Evolutionary conservation across 2,329 filamentous ascomycete genomes (phyloP).

Genomic region (Pyrenochaeta sp.): DNA sequence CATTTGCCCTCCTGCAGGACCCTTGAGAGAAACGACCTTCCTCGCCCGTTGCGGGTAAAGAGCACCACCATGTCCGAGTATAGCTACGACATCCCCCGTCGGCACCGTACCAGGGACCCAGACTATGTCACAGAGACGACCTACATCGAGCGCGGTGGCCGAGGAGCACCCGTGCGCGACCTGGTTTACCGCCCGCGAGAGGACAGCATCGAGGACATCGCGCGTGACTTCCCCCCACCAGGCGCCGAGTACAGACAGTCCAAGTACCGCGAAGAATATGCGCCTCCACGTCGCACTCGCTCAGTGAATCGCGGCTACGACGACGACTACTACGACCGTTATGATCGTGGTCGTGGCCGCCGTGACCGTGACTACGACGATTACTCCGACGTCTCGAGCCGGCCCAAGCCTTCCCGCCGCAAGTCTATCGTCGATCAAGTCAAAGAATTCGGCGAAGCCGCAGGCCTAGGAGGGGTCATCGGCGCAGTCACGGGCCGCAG

Average conservation of each 20-base stretch:
- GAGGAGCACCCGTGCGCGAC: conserved; percentile 54
- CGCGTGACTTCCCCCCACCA: conserved; percentile 82
- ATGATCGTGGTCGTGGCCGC: conserved; percentile 50
- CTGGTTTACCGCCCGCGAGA: conserved; percentile 68
- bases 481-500: conserved; percentile 62
- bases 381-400: conserved; percentile 54
- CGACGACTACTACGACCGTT: conserved; percentile 53
- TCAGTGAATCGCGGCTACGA: conserved; percentile 70
- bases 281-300: conserved; percentile 67
- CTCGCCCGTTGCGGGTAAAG: conserved; percentile 20
- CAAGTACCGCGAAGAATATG: conserved; percentile 59
- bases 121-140: conserved; percentile 61
- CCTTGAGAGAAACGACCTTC: conserved; percentile 14
- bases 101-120: conserved; percentile 59
- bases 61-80: conserved; percentile 58
- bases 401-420: conserved; percentile 56
- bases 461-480: conserved; percentile 66
- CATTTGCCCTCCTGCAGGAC: conserved; percentile 12
- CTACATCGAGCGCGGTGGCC: conserved; percentile 60
- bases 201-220: conserved; percentile 85
- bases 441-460: conserved; percentile 64
- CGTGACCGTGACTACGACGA: conserved; percentile 60
- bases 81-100: conserved; percentile 58
- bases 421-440: conserved; percentile 65
- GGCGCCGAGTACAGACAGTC: conserved; percentile 58